Conservation (phyloP, 257 asterid genomes). For the Paraleonurus japonicus region DNA sequence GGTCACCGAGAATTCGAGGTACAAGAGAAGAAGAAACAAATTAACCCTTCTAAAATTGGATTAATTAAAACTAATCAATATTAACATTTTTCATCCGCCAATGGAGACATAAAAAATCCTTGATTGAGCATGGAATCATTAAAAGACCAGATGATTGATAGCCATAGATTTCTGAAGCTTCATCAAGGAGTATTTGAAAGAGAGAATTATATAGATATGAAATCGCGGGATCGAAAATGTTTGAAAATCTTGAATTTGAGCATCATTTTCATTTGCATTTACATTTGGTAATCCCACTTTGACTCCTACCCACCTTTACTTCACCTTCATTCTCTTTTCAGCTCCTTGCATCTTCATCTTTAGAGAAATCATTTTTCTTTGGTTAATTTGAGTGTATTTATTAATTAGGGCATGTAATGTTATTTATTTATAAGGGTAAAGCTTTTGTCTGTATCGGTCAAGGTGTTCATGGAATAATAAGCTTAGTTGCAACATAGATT, state of each 20-base stretch:
- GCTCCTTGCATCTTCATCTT: slow-evolving; percentile 7
- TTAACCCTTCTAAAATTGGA: too few species aligned
- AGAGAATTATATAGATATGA: slow-evolving; percentile 23
- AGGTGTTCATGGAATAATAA: not conserved
- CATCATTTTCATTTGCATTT: slow-evolving; percentile 13
- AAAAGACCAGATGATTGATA: slow-evolving; percentile 26
- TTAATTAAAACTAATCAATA: too few species aligned
- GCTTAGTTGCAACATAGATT: not conserved
- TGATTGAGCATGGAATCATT: slow-evolving; percentile 24
- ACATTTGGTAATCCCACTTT: slow-evolving; percentile 38
- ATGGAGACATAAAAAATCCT: slow-evolving; percentile 27
- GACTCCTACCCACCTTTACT: slow-evolving; percentile 43
- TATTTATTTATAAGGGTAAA: not conserved
- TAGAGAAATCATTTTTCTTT: not conserved
- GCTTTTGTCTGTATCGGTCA: not conserved
- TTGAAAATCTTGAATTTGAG: slow-evolving; percentile 7
- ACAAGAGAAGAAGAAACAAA: too few species aligned
- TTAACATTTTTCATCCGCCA: slow-evolving; percentile 18
- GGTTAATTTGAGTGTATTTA: not conserved
- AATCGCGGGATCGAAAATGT: slow-evolving; percentile 27
- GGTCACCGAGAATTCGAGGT: too few species aligned
- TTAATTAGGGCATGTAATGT: not conserved
- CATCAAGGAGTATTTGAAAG: slow-evolving; percentile 20
- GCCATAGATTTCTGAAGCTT: slow-evolving; percentile 26
- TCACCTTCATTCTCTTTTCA: slow-evolving; percentile 28